These are phyloP conservation scores for Sugiyamaella floridensis DNA, from an alignment of 805 yeast species.

Conservation along the genomic window DNA sequence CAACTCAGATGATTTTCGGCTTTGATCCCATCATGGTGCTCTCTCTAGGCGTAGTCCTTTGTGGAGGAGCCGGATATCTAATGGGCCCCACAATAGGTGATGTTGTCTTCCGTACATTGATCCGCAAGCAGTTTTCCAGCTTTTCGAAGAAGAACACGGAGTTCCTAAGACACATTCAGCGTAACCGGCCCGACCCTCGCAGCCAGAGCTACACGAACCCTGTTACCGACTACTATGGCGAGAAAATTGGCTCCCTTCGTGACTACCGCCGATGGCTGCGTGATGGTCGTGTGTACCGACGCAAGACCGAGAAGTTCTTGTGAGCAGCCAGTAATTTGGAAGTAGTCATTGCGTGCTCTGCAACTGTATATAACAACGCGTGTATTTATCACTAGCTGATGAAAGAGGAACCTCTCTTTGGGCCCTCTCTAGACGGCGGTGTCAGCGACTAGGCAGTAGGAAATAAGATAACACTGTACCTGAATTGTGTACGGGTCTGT, in stretches of 20 bases:
- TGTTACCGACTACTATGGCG: conserved; percentile 98
- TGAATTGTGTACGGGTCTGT: no score
- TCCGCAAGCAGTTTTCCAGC: conserved; percentile 23
- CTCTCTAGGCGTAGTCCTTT: conserved; percentile 63
- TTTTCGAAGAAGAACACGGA: conserved; percentile 52
- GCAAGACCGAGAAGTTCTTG: conserved; percentile 28
- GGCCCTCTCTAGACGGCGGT: no score
- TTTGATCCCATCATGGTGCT: conserved; percentile 81
- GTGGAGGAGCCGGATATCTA: conserved; percentile 72
- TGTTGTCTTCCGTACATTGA: conserved; percentile 46
- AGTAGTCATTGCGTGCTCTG: no score
- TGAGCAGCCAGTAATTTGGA: conserved; percentile 7
- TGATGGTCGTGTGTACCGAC: conserved; percentile 81
- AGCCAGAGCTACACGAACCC: conserved; percentile 88
- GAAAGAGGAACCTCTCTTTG: no score
- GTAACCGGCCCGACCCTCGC: conserved; percentile 86
- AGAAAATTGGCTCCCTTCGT: conserved; percentile 77
- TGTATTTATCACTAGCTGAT: background rate
- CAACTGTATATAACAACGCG: background rate
- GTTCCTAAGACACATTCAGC: conserved; percentile 66
- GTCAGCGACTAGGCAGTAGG: no score
- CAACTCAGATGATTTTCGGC: conserved; percentile 79
- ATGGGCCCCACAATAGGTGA: conserved; percentile 80
- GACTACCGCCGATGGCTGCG: conserved; percentile 94
- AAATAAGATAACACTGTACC: no score